Evolutionary conservation across 2,329 filamentous ascomycete species (phyloP).

Genomic region (Hypoxylon sp.): DNA sequence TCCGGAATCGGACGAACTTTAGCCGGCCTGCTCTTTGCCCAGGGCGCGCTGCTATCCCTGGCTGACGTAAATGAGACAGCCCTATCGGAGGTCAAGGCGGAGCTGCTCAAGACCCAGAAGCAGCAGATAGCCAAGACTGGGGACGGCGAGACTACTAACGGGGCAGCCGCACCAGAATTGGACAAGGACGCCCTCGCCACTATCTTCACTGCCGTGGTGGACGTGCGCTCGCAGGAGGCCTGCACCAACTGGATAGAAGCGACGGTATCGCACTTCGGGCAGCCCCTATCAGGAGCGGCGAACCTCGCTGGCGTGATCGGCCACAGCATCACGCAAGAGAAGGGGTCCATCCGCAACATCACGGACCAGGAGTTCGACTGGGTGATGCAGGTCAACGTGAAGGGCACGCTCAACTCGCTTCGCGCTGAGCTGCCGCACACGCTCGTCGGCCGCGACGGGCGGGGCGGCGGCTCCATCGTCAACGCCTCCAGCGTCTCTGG

Average conservation of each 20-base stretch:
- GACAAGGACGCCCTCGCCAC: not conserved
- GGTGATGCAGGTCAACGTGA: slow-evolving; percentile 35
- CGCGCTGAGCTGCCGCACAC: slow-evolving; percentile 35
- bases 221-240: slow-evolving; percentile 46
- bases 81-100: slow-evolving; percentile 46
- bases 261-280: slow-evolving; percentile 46
- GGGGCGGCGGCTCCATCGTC: slow-evolving; percentile 59
- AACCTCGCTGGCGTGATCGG: slow-evolving; percentile 52
- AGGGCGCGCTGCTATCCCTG: slow-evolving; percentile 60
- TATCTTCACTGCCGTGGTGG: slow-evolving; percentile 34
- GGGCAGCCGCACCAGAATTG: not conserved
- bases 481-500: slow-evolving; percentile 61
- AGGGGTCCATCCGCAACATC: slow-evolving; percentile 17
- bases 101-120: not conserved
- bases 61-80: slow-evolving; percentile 58
- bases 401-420: slow-evolving; percentile 34
- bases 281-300: slow-evolving; percentile 47
- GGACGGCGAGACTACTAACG: not conserved
- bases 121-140: not conserved
- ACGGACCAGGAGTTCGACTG: slow-evolving; percentile 31
- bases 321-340: slow-evolving; percentile 10
- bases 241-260: slow-evolving; percentile 48
- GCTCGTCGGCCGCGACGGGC: slow-evolving; percentile 14
- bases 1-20: slow-evolving; percentile 43
- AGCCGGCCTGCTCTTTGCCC: slow-evolving; percentile 57